Conservation (phyloP, 345 rosid genomes). For the Euphorbia tirucalli region DNA sequence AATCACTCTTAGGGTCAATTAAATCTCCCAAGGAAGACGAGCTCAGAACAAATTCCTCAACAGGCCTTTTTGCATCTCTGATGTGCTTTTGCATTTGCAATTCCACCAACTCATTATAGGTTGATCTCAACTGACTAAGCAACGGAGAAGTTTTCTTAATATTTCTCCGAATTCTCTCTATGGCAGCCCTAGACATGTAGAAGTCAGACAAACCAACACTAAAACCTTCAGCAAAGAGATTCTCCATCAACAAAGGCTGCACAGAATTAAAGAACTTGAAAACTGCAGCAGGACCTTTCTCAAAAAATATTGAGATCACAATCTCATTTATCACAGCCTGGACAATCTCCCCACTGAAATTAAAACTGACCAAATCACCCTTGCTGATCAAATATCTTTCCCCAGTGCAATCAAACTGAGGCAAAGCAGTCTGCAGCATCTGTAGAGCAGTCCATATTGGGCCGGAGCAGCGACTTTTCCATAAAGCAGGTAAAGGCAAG, state of each 20-base stretch:
- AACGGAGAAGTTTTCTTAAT: slow-evolving; percentile 46
- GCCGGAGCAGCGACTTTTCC: slow-evolving; percentile 41
- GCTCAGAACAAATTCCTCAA: slow-evolving; percentile 50
- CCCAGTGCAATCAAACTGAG: slow-evolving; percentile 56
- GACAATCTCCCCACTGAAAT: too few species aligned
- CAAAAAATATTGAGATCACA: slow-evolving; percentile 55
- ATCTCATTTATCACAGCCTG: slow-evolving; percentile 56
- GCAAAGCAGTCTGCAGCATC: slow-evolving; percentile 68
- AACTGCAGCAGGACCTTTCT: slow-evolving; percentile 74
- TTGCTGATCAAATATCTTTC: slow-evolving; percentile 52
- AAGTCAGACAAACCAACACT: slow-evolving; percentile 73
- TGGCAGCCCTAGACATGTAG: slow-evolving; percentile 44
- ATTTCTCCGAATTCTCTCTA: slow-evolving; percentile 36
- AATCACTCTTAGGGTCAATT: slow-evolving; percentile 76
- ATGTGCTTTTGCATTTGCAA: slow-evolving; percentile 71
- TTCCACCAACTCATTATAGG: slow-evolving; percentile 60
- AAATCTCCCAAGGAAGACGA: slow-evolving; percentile 65
- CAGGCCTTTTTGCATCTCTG: slow-evolving; percentile 43
- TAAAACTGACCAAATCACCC: slow-evolving; percentile 53
- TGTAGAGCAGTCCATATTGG: slow-evolving; percentile 74
- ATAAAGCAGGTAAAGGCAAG: slow-evolving; percentile 69
- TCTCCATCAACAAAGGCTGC: slow-evolving; percentile 88
- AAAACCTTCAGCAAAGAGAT: slow-evolving; percentile 57
- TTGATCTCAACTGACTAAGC: slow-evolving; percentile 52
- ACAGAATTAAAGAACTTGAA: slow-evolving; percentile 63